These are phyloP conservation scores for Leishmania lainsoni DNA, from an alignment of 208 protist species.

Conservation along the genomic window DNA sequence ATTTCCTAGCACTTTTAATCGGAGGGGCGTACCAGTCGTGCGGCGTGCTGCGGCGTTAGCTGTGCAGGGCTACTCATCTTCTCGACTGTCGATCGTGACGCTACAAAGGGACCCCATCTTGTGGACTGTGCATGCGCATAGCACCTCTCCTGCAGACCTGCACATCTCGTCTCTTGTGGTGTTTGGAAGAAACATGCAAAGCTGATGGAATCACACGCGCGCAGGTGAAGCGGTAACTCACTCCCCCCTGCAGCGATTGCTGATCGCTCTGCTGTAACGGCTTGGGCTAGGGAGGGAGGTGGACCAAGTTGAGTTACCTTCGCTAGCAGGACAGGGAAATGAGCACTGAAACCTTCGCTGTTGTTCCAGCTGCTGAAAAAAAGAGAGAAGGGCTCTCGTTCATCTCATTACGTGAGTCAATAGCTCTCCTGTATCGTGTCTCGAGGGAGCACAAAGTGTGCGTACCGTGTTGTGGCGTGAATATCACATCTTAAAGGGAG, in stretches of 20 bases:
- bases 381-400: not conserved
- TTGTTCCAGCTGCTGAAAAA: not conserved
- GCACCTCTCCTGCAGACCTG: not conserved
- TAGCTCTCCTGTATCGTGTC: not conserved
- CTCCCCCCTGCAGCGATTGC: not conserved
- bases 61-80: not conserved
- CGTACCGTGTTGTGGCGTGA: not conserved
- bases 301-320: not conserved
- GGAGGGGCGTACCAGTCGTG: not conserved
- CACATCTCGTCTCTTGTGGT: not conserved
- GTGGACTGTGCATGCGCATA: not conserved
- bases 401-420: not conserved
- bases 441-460: too few relatives aligned
- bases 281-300: not conserved
- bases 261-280: too few relatives aligned
- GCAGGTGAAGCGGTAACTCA: not conserved
- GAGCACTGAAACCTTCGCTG: not conserved
- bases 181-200: not conserved
- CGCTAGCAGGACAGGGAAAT: too few relatives aligned
- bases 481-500: not conserved
- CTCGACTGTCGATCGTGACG: not conserved
- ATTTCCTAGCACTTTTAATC: not conserved
- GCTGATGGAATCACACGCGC: not conserved
- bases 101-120: not conserved
- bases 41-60: not conserved